phyloP scores from a whole-genome alignment of 176 grass and related monocot species.

The Echinochloa phyllopogon region DNA sequence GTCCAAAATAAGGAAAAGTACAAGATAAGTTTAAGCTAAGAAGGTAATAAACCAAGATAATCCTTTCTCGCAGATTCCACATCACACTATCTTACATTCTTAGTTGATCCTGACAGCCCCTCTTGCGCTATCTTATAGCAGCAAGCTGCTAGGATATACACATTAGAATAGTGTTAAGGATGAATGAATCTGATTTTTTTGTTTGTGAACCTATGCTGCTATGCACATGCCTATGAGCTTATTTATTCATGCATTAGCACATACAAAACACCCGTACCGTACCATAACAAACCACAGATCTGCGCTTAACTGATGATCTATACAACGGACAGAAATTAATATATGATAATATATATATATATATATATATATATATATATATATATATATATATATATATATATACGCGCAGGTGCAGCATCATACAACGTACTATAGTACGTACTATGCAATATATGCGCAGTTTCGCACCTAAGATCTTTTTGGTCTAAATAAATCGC shows the following conservation, averaged over 20 bases:
- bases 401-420: neutral
- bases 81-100: constrained; percentile 26
- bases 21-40: constrained; percentile 11
- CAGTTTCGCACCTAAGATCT: neutral
- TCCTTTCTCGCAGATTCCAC: constrained; percentile 16
- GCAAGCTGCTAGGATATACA: constrained; percentile 4
- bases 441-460: too few species aligned
- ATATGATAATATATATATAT: neutral
- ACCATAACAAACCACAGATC: constrained; percentile 5
- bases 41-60: constrained; percentile 29
- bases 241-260: neutral
- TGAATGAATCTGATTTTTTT: neutral
- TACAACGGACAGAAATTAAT: neutral
- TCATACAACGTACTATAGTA: constrained; percentile 1
- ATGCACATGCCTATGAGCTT: constrained; percentile 24
- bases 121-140: neutral
- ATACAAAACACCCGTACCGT: constrained; percentile 12
- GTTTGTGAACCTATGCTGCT: constrained; percentile 7
- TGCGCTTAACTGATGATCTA: neutral
- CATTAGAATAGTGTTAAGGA: neutral
- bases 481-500: neutral
- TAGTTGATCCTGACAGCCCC: neutral
- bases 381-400: neutral
- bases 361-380: too few species aligned
- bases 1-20: constrained; percentile 31